phyloP scores from a whole-genome alignment of 257 asterid species.

The Primulina eburnea region DNA sequence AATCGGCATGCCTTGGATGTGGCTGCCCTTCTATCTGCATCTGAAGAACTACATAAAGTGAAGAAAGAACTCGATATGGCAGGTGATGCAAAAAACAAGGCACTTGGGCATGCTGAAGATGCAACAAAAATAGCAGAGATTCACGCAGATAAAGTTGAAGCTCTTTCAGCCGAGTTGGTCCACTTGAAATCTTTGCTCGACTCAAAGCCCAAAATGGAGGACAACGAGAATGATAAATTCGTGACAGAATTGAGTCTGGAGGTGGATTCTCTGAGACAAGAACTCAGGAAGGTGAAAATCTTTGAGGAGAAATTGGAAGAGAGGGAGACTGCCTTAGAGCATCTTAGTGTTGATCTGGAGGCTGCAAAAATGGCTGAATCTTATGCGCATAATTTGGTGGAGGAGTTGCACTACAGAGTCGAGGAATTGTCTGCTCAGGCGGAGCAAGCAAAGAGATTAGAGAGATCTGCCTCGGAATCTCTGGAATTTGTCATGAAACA shows the following conservation, averaged over 20 bases:
- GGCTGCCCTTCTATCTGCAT: slow-evolving; percentile 68
- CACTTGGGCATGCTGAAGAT: slow-evolving; percentile 74
- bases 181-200: slow-evolving; percentile 63
- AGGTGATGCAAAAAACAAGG: slow-evolving; percentile 71
- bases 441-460: slow-evolving; percentile 71
- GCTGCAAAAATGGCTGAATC: slow-evolving; percentile 87
- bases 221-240: slow-evolving; percentile 47
- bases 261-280: slow-evolving; percentile 54
- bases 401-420: slow-evolving; percentile 67
- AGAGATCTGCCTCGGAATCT: slow-evolving; percentile 84
- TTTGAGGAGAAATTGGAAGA: slow-evolving; percentile 55
- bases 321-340: slow-evolving; percentile 64
- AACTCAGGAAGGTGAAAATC: slow-evolving; percentile 53
- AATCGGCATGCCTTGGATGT: slow-evolving; percentile 70
- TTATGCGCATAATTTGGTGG: slow-evolving; percentile 57
- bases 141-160: slow-evolving; percentile 62
- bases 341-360: slow-evolving; percentile 82
- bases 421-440: slow-evolving; percentile 59
- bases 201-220: slow-evolving; percentile 50
- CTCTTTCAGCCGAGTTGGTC: slow-evolving; percentile 72
- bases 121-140: slow-evolving; percentile 70
- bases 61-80: slow-evolving; percentile 65
- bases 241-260: slow-evolving; percentile 61
- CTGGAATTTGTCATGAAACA: slow-evolving; percentile 79
- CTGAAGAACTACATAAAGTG: slow-evolving; percentile 68